These are phyloP conservation scores for Microdochium paspali DNA, from an alignment of 2,329 filamentous ascomycete species.

Conservation along the genomic window DNA sequence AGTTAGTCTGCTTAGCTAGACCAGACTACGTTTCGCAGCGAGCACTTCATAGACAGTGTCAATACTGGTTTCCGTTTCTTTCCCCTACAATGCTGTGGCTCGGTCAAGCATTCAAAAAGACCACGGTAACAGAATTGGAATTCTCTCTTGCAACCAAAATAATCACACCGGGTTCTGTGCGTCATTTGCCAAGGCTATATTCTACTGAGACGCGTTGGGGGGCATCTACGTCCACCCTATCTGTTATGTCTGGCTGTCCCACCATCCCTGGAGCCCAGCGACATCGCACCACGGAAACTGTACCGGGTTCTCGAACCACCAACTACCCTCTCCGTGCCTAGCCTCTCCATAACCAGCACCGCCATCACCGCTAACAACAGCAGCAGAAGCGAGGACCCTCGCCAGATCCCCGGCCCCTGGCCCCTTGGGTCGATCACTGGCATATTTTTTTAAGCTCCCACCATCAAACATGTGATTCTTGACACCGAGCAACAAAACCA, in stretches of 20 bases:
- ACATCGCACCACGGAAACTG: conserved; percentile 41
- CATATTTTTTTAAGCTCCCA: conserved; percentile 31
- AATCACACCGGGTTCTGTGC: too few relatives aligned
- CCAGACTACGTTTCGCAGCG: too few relatives aligned
- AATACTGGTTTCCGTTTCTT: too few relatives aligned
- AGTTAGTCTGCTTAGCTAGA: too few relatives aligned
- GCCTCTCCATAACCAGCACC: neutral
- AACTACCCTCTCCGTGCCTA: conserved; percentile 16
- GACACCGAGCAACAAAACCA: conserved; percentile 41
- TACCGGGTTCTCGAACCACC: conserved; percentile 42
- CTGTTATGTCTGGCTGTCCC: conserved; percentile 22
- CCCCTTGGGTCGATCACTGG: conserved; percentile 19
- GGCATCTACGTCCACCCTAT: too few relatives aligned
- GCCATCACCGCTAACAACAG: neutral
- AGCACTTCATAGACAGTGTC: too few relatives aligned
- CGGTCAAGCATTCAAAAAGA: too few relatives aligned
- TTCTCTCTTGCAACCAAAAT: too few relatives aligned
- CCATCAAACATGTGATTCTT: conserved; percentile 49
- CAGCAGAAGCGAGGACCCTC: neutral
- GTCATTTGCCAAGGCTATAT: too few relatives aligned
- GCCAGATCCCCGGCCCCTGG: neutral
- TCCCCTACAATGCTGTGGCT: too few relatives aligned
- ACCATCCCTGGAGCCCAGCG: conserved; percentile 33
- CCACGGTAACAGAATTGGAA: too few relatives aligned
- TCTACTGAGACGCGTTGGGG: too few relatives aligned